A percentile compares a stretch with the other conserved stretches of the same genome.
phyloP scores from a whole-genome alignment of 1,284 basidiomycete species.

The Moesziomyces globuligerus region DNA sequence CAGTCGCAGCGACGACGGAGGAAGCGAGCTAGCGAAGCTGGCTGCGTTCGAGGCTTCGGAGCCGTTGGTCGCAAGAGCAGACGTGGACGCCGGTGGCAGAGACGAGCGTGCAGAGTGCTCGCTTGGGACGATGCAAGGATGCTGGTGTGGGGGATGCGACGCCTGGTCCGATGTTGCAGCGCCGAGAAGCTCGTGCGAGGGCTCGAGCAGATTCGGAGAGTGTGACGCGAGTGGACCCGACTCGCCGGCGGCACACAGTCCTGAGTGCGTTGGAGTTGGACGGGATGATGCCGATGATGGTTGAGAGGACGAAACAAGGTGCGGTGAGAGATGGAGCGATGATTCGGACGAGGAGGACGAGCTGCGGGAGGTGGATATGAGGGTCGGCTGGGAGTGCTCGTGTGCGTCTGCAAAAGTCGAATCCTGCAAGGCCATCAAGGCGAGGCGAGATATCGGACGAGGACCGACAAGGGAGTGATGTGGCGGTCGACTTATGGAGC shows the following conservation, averaged over 20 bases:
- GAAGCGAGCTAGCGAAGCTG: neutral
- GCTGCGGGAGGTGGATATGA: slow-evolving; percentile 1
- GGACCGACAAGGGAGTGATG: neutral
- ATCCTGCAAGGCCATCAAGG: slow-evolving; percentile 36
- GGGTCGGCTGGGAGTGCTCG: slow-evolving; percentile 20
- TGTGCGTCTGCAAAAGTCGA: slow-evolving; percentile 13
- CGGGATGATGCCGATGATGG: neutral
- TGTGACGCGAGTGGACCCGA: too few species aligned
- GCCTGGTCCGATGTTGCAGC: too few species aligned
- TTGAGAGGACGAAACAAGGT: neutral
- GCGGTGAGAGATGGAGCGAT: neutral
- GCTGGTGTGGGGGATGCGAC: too few species aligned
- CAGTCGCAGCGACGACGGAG: slow-evolving; percentile 21
- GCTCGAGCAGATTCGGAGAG: too few species aligned
- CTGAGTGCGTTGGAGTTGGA: neutral
- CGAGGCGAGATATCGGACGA: slow-evolving; percentile 1
- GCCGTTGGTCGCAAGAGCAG: neutral
- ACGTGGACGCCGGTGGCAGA: neutral
- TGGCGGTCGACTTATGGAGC: neutral
- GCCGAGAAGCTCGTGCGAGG: too few species aligned
- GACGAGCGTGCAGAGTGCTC: neutral
- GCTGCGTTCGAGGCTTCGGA: slow-evolving; percentile 3
- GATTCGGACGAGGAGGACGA: neutral
- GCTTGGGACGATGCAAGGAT: too few species aligned
- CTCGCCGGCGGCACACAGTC: too few species aligned